Percentiles rank a stretch among this genome's conserved stretches.
These are phyloP conservation scores for Coemansia sp. DNA, from an alignment of 192 early-diverging fungal species.

Conservation along the genomic window DNA sequence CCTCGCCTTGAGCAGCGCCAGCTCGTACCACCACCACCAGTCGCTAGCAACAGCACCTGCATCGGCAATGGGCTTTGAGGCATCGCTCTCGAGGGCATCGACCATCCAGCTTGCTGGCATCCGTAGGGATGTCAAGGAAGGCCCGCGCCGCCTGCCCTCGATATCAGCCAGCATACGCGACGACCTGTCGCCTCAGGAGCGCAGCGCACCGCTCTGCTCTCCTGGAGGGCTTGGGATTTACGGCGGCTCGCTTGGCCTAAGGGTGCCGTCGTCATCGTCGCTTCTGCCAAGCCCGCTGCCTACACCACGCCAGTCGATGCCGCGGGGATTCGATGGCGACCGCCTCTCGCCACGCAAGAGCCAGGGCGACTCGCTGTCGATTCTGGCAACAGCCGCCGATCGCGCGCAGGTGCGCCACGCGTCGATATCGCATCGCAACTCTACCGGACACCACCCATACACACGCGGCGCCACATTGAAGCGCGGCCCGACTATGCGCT, in stretches of 20 bases:
- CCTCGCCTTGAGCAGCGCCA: slow-evolving; percentile 6
- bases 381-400: slow-evolving; percentile 31
- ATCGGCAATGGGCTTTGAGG: slow-evolving; percentile 1
- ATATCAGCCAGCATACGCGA: slow-evolving; percentile 37
- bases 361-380: slow-evolving; percentile 19
- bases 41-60: neutral
- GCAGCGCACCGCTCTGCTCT: slow-evolving; percentile 16
- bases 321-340: slow-evolving; percentile 32
- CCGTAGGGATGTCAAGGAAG: slow-evolving; percentile 38
- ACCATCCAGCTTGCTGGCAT: slow-evolving; percentile 42
- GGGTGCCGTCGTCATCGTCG: slow-evolving; percentile 1
- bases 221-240: slow-evolving; percentile 45
- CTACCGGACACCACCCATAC: slow-evolving; percentile 34
- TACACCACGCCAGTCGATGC: slow-evolving; percentile 37
- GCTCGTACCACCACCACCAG: neutral
- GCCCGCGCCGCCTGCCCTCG: slow-evolving; percentile 51
- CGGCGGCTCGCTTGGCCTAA: slow-evolving; percentile 4
- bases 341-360: slow-evolving; percentile 1
- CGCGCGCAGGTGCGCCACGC: slow-evolving; percentile 24
- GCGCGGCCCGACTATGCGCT: slow-evolving; percentile 37
- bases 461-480: slow-evolving; percentile 8
- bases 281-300: slow-evolving; percentile 47
- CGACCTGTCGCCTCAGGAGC: slow-evolving; percentile 12
- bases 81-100: slow-evolving; percentile 5
- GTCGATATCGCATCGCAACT: slow-evolving; percentile 10